These are phyloP conservation scores for Hevea brasiliensis DNA, from an alignment of 345 rosid species.

Conservation along the genomic window DNA sequence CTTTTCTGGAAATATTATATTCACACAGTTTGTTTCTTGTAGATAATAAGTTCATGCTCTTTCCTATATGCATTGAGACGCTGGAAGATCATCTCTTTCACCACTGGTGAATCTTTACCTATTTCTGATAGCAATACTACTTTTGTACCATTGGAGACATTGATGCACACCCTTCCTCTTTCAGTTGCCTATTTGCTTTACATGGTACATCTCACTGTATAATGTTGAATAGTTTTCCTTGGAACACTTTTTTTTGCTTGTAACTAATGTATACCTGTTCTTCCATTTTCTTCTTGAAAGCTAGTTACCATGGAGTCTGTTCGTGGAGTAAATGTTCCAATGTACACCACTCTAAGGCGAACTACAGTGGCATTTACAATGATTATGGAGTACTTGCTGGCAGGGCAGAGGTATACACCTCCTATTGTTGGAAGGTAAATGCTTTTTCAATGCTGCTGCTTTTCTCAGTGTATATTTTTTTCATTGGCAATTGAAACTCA, in stretches of 20 bases:
- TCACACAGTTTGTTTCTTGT: slow-evolving; percentile 11
- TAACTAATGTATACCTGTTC: slow-evolving; percentile 16
- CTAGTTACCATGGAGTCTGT: slow-evolving; percentile 90
- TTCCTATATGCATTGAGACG: slow-evolving; percentile 69
- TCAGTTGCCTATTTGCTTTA: slow-evolving; percentile 76
- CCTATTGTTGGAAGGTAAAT: slow-evolving; percentile 80
- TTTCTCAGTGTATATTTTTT: background rate
- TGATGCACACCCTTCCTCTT: slow-evolving; percentile 75
- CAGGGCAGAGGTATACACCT: slow-evolving; percentile 75
- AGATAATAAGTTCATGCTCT: slow-evolving; percentile 81
- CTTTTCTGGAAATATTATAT: background rate
- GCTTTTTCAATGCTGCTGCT: slow-evolving; percentile 3
- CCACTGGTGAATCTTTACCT: slow-evolving; percentile 49
- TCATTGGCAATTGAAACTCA: background rate
- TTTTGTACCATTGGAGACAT: slow-evolving; percentile 67
- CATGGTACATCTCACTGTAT: slow-evolving; percentile 58
- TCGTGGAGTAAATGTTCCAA: slow-evolving; percentile 98
- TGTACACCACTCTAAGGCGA: slow-evolving; percentile 98
- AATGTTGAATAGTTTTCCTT: background rate
- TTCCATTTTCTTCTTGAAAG: slow-evolving; percentile 49
- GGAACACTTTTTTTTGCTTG: background rate
- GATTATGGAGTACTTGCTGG: slow-evolving; percentile 79
- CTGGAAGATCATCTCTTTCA: slow-evolving; percentile 67
- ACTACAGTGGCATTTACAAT: slow-evolving; percentile 93
- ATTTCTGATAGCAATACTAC: slow-evolving; percentile 44